A percentile compares a stretch with the other conserved stretches of the same genome.
Evolutionary conservation across 257 asterid genomes (phyloP).

Genomic region (Solanum clarkiae): DNA sequence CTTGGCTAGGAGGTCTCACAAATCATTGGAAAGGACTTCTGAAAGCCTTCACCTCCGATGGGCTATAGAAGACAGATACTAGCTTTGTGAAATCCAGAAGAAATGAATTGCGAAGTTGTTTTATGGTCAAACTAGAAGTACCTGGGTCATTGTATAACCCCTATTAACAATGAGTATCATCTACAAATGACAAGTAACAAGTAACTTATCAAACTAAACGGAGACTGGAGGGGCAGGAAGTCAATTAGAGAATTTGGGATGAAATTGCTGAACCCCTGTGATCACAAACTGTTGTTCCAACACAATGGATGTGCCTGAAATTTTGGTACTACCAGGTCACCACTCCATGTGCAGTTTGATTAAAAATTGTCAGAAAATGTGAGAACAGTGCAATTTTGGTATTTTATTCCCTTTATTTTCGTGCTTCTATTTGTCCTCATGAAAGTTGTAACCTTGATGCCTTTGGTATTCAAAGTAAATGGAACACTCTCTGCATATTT

Average conservation of each 20-base stretch:
- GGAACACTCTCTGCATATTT: not conserved
- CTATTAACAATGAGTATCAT: not conserved
- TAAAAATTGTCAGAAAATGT: not conserved
- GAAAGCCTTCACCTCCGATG: not conserved
- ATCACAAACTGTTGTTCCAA: not conserved
- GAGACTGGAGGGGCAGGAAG: not conserved
- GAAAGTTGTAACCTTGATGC: not conserved
- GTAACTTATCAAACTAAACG: not conserved
- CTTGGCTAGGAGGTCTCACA: not conserved
- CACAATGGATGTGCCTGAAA: not conserved
- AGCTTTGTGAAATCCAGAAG: not conserved
- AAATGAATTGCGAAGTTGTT: not conserved
- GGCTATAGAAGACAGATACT: not conserved
- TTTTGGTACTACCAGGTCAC: not conserved
- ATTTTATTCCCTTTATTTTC: not conserved
- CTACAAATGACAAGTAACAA: not conserved
- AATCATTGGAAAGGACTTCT: not conserved
- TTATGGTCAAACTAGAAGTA: not conserved
- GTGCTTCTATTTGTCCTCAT: not conserved
- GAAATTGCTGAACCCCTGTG: not conserved
- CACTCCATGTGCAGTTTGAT: not conserved
- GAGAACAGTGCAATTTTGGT: not conserved
- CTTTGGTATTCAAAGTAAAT: not conserved
- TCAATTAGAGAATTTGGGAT: not conserved
- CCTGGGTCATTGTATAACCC: not conserved